Percentiles rank a stretch among this genome's conserved stretches.
These are phyloP conservation scores for Auriscalpium vulgare DNA, from an alignment of 768 basidiomycete genomes.

Conservation along the genomic window DNA sequence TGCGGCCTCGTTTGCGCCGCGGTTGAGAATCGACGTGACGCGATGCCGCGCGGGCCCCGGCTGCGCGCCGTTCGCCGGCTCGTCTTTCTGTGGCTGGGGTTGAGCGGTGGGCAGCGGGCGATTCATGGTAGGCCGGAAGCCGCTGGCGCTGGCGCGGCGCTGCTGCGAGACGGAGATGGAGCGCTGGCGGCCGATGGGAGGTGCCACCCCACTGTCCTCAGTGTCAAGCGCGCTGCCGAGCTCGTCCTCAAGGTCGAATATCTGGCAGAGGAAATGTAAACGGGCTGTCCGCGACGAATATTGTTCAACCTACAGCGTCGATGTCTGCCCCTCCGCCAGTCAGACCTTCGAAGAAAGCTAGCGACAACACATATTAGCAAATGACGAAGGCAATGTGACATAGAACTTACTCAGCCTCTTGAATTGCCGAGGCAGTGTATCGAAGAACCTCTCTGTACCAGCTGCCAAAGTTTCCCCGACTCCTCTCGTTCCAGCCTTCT, in stretches of 20 bases:
- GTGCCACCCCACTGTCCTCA: conserved; percentile 26
- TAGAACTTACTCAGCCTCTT: conserved; percentile 59
- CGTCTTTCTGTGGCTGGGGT: neutral
- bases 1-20: conserved; percentile 29
- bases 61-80: neutral
- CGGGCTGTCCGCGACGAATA: neutral
- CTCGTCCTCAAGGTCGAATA: conserved; percentile 75
- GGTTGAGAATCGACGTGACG: conserved; percentile 35
- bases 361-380: neutral
- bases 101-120: neutral
- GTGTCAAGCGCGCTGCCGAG: conserved; percentile 51
- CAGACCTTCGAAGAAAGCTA: conserved; percentile 75
- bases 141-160: neutral
- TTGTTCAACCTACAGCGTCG: conserved; percentile 45
- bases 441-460: conserved; percentile 60
- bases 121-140: neutral
- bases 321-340: conserved; percentile 70
- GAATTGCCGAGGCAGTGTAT: conserved; percentile 67
- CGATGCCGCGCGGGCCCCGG: conserved; percentile 25
- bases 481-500: conserved; percentile 51
- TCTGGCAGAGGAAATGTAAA: conserved; percentile 28
- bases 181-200: conserved; percentile 24
- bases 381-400: neutral
- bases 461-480: conserved; percentile 69
- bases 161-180: conserved; percentile 19